These are phyloP conservation scores for Sclerospora graminicola DNA, from an alignment of 352 stramenopile species.

Conservation along the genomic window DNA sequence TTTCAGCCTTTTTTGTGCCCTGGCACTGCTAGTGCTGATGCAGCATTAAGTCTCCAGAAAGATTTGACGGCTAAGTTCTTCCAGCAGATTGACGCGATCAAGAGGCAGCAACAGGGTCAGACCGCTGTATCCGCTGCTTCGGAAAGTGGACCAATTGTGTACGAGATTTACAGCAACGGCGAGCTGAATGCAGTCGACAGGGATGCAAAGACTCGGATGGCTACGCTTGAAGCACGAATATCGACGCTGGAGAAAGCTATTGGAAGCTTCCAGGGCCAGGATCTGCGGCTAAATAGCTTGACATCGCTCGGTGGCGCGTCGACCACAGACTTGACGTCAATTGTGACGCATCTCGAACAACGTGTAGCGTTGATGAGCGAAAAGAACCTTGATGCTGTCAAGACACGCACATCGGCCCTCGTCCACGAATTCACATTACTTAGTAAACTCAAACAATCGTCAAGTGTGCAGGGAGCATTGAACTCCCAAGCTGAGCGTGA, in stretches of 20 bases:
- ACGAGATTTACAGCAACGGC: slow-evolving; percentile 74
- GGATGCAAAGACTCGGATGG: slow-evolving; percentile 50
- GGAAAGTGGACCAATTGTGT: slow-evolving; percentile 40
- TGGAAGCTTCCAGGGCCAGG: slow-evolving; percentile 40
- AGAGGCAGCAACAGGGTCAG: slow-evolving; percentile 27
- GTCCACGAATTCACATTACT: slow-evolving; percentile 71
- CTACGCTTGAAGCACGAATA: slow-evolving; percentile 47
- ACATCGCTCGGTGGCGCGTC: slow-evolving; percentile 8
- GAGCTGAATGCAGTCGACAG: slow-evolving; percentile 58
- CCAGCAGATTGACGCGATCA: slow-evolving; percentile 48
- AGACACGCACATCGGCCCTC: slow-evolving; percentile 60
- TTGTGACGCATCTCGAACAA: slow-evolving; percentile 50
- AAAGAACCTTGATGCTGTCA: slow-evolving; percentile 72
- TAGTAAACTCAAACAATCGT: slow-evolving; percentile 68
- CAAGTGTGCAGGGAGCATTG: slow-evolving; percentile 43
- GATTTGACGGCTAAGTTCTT: slow-evolving; percentile 68
- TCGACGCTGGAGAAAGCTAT: slow-evolving; percentile 49
- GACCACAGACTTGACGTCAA: slow-evolving; percentile 29
- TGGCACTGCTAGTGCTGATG: slow-evolving; percentile 22
- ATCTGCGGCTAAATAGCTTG: slow-evolving; percentile 38
- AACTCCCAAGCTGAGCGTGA: slow-evolving; percentile 48
- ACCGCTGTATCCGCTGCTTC: slow-evolving; percentile 1
- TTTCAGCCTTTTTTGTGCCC: slow-evolving; percentile 49
- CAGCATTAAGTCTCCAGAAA: slow-evolving; percentile 44
- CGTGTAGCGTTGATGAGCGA: slow-evolving; percentile 59